phyloP scores from a whole-genome alignment of 2,329 filamentous ascomycete species.

The Hysterium pulicare region DNA sequence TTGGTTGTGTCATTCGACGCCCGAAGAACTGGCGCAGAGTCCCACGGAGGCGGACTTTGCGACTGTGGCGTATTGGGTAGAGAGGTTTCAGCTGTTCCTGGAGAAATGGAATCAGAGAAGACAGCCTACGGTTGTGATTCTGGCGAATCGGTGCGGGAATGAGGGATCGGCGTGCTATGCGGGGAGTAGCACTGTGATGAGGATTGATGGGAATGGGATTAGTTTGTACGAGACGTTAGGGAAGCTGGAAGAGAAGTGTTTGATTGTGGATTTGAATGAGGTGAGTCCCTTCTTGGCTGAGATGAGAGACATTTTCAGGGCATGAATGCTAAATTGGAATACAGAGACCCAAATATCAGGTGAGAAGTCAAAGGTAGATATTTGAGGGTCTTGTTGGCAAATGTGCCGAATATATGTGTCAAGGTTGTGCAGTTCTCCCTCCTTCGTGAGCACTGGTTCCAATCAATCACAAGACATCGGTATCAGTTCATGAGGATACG shows the following conservation, averaged over 20 bases:
- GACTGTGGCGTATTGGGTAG: conserved; percentile 72
- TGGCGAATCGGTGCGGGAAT: conserved; percentile 67
- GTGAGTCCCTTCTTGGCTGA: no score
- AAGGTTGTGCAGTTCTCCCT: no score
- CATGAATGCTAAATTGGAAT: neutral
- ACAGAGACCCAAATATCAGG: conserved; percentile 29
- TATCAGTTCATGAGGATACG: no score
- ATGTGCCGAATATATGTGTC: no score
- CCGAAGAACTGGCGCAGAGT: conserved; percentile 49
- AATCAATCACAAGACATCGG: no score
- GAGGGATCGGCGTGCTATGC: conserved; percentile 68
- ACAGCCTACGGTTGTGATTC: conserved; percentile 63
- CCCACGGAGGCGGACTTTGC: conserved; percentile 62
- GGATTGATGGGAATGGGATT: conserved; percentile 63
- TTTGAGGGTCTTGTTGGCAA: no score
- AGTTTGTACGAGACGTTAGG: conserved; percentile 68
- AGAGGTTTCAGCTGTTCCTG: conserved; percentile 61
- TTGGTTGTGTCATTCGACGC: conserved; percentile 61
- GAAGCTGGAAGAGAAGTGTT: conserved; percentile 64
- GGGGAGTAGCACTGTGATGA: conserved; percentile 69
- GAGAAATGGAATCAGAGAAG: conserved; percentile 23
- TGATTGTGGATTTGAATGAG: conserved; percentile 63
- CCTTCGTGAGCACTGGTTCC: no score
- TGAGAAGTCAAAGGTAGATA: conserved; percentile 24
- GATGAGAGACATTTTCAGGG: no score